phyloP scores from a whole-genome alignment of 495 filamentous ascomycete genomes.

The Emericellopsis terricola region DNA sequence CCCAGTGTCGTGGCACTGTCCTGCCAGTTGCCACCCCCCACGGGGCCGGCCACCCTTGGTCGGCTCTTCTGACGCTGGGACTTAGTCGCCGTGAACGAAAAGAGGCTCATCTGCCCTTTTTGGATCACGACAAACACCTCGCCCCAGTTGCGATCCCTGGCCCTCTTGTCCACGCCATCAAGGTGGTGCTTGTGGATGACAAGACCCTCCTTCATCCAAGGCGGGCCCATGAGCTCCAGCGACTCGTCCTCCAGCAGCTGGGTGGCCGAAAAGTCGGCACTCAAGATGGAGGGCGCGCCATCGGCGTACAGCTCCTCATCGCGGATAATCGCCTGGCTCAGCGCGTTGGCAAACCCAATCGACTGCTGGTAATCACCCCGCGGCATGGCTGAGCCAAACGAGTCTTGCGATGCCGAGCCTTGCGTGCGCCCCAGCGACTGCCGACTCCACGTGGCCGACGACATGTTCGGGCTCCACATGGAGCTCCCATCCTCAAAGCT shows the following conservation, averaged over 20 bases:
- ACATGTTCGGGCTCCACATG: constrained; percentile 78
- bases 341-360: constrained; percentile 92
- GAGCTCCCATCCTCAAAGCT: constrained; percentile 84
- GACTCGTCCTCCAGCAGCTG: constrained; percentile 81
- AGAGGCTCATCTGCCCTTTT: constrained; percentile 87
- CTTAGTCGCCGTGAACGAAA: constrained; percentile 71
- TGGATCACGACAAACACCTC: constrained; percentile 97
- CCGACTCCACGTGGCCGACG: constrained; percentile 72
- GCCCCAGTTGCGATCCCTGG: constrained; percentile 83
- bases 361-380: constrained; percentile 83
- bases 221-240: constrained; percentile 74
- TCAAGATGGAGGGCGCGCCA: constrained; percentile 30
- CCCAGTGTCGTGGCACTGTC: constrained; percentile 80
- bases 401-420: constrained; percentile 81
- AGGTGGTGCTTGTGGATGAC: constrained; percentile 93
- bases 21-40: constrained; percentile 94
- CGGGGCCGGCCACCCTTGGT: constrained; percentile 26
- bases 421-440: constrained; percentile 78
- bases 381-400: constrained; percentile 59
- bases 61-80: constrained; percentile 54
- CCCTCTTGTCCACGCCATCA: constrained; percentile 71
- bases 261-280: constrained; percentile 33
- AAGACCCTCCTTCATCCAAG: constrained; percentile 95
- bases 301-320: constrained; percentile 52
- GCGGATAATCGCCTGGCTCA: constrained; percentile 91